Conservation (phyloP, 2,329 filamentous ascomycete species). For the Fusarium tupiense region DNA sequence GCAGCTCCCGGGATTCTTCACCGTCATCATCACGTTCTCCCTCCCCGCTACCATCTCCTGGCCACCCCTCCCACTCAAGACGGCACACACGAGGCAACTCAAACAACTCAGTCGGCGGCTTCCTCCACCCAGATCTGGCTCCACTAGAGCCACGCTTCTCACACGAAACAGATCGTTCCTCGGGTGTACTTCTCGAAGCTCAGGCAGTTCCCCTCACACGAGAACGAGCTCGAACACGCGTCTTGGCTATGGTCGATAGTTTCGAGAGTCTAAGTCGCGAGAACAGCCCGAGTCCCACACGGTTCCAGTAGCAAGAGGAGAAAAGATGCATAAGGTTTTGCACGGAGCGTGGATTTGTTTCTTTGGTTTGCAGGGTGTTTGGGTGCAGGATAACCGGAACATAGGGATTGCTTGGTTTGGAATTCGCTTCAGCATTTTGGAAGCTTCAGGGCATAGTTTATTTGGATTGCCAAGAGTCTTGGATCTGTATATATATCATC, state of each 20-base stretch:
- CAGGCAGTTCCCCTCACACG: slow-evolving; percentile 55
- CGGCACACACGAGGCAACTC: slow-evolving; percentile 29
- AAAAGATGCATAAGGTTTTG: background rate
- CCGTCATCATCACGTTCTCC: slow-evolving; percentile 16
- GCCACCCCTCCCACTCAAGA: background rate
- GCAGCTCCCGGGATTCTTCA: slow-evolving; percentile 22
- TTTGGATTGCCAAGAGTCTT: slow-evolving; percentile 7
- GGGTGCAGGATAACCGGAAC: slow-evolving; percentile 15
- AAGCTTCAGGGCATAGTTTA: slow-evolving; percentile 8
- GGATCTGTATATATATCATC: slow-evolving; percentile 20
- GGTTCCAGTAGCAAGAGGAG: slow-evolving; percentile 5
- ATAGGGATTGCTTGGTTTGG: slow-evolving; percentile 5
- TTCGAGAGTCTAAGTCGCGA: slow-evolving; percentile 61
- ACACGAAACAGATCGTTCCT: slow-evolving; percentile 46
- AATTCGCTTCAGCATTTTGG: slow-evolving; percentile 16
- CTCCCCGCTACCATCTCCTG: slow-evolving; percentile 24
- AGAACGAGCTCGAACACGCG: slow-evolving; percentile 55
- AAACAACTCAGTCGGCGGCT: slow-evolving; percentile 23
- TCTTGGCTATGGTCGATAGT: slow-evolving; percentile 65
- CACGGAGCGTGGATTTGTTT: background rate
- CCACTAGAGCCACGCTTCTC: slow-evolving; percentile 38
- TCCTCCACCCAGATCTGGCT: slow-evolving; percentile 34
- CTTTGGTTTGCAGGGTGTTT: slow-evolving; percentile 33
- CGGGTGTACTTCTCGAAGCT: slow-evolving; percentile 55
- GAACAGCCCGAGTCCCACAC: slow-evolving; percentile 55